These are phyloP conservation scores for Drechslerella coelobrocha DNA, from an alignment of 2,329 filamentous ascomycete species.

Conservation along the genomic window DNA sequence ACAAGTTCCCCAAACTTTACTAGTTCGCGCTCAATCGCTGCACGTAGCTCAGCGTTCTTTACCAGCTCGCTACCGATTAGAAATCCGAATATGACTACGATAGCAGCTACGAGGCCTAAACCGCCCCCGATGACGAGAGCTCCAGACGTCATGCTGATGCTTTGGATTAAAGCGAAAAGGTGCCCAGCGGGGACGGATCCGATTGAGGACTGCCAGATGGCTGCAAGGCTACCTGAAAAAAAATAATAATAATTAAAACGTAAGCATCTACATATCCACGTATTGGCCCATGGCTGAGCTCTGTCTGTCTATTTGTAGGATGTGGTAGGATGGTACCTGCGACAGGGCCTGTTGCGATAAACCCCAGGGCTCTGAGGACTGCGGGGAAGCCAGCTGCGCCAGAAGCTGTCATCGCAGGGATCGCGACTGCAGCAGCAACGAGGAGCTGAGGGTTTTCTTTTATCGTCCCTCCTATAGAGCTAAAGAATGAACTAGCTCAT, in stretches of 20 bases:
- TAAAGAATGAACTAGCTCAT: too few relatives aligned
- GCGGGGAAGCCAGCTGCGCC: not conserved
- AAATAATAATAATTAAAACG: not conserved
- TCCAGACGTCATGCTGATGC: constrained; percentile 5
- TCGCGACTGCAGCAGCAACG: not conserved
- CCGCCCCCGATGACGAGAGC: constrained; percentile 5
- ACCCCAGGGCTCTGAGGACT: constrained; percentile 13
- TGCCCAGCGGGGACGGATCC: constrained; percentile 23
- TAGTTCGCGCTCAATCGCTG: not conserved
- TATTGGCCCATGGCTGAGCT: too few relatives aligned
- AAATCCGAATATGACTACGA: not conserved
- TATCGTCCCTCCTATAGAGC: not conserved
- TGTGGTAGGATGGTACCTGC: constrained; percentile 8
- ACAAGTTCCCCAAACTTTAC: not conserved
- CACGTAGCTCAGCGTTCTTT: constrained; percentile 4
- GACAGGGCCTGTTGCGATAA: not conserved
- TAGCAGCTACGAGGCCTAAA: constrained; percentile 5
- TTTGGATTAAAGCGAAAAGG: constrained; percentile 22
- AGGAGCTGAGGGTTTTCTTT: not conserved
- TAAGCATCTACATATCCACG: too few relatives aligned
- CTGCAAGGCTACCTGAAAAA: constrained; percentile 9
- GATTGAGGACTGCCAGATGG: constrained; percentile 18
- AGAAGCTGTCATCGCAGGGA: not conserved
- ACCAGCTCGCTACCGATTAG: constrained; percentile 1
- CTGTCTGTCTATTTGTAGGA: not conserved